phyloP scores from a whole-genome alignment of 352 stramenopile genomes.

The Globisporangium lucens region DNA sequence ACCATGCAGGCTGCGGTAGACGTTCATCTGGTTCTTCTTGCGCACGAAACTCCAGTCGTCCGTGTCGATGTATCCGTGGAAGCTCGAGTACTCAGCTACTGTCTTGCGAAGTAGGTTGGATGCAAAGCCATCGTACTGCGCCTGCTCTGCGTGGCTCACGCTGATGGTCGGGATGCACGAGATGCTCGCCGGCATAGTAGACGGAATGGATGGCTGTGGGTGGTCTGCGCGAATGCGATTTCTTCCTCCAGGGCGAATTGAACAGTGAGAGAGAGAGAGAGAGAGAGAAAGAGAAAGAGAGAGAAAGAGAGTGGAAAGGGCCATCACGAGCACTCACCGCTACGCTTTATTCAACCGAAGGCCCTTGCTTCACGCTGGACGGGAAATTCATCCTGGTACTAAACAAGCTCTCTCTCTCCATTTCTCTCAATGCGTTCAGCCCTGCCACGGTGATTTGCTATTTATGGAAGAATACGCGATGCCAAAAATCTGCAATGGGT shows the following conservation, averaged over 20 bases:
- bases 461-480: neutral
- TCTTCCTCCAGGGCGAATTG: neutral
- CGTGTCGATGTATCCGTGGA: constrained; percentile 14
- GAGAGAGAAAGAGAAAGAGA: too few relatives aligned
- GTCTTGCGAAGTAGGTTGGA: constrained; percentile 9
- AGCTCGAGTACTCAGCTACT: constrained; percentile 15
- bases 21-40: constrained; percentile 13
- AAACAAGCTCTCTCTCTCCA: neutral
- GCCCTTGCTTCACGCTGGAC: neutral
- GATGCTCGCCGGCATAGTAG: neutral
- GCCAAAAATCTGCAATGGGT: constrained; percentile 5
- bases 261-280: constrained; percentile 3
- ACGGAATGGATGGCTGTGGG: neutral
- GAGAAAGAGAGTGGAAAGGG: constrained; percentile 1
- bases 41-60: constrained; percentile 13
- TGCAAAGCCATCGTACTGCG: constrained; percentile 12
- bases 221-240: neutral
- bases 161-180: constrained; percentile 12
- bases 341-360: neutral
- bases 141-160: constrained; percentile 9
- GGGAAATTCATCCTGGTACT: neutral
- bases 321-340: neutral
- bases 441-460: too few relatives aligned
- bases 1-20: constrained; percentile 5
- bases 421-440: neutral